A percentile compares a stretch with the other conserved stretches of the same genome.
phyloP scores from a whole-genome alignment of 2,329 filamentous ascomycete species.

The Aspergillus intermedius region DNA sequence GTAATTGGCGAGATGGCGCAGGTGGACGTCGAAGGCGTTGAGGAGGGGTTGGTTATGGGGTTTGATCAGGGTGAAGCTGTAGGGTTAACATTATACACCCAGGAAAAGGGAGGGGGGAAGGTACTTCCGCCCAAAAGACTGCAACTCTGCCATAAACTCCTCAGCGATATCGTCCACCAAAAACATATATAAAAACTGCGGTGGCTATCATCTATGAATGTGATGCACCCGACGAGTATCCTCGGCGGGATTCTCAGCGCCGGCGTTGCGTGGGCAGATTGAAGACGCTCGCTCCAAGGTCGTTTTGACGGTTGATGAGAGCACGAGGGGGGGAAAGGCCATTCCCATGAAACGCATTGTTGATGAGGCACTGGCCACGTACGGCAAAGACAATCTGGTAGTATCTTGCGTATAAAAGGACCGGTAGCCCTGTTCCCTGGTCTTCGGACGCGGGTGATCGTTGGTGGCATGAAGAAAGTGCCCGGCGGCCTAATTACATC shows the following conservation, averaged over 20 bases:
- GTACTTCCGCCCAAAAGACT: constrained; percentile 8
- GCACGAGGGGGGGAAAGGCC: constrained; percentile 87
- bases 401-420: background rate
- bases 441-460: constrained; percentile 51
- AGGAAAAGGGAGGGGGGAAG: background rate
- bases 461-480: constrained; percentile 96
- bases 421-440: background rate
- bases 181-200: constrained; percentile 10
- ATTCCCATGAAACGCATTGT: constrained; percentile 97
- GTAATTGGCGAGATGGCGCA: constrained; percentile 3
- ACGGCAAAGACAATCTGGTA: background rate
- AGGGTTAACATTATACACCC: background rate
- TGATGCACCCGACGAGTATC: too few species aligned
- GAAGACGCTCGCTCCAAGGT: constrained; percentile 79
- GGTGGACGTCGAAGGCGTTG: constrained; percentile 3
- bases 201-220: too few species aligned
- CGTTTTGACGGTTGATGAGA: constrained; percentile 91
- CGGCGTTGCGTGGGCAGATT: constrained; percentile 86
- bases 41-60: constrained; percentile 3
- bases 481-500: constrained; percentile 54
- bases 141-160: constrained; percentile 6
- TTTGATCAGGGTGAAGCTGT: constrained; percentile 2
- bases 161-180: constrained; percentile 9
- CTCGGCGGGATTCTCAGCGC: constrained; percentile 70
- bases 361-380: constrained; percentile 79